Evolutionary conservation across 2,329 filamentous ascomycete genomes (phyloP).

Genomic region (Dothiorella sarmentorum): DNA sequence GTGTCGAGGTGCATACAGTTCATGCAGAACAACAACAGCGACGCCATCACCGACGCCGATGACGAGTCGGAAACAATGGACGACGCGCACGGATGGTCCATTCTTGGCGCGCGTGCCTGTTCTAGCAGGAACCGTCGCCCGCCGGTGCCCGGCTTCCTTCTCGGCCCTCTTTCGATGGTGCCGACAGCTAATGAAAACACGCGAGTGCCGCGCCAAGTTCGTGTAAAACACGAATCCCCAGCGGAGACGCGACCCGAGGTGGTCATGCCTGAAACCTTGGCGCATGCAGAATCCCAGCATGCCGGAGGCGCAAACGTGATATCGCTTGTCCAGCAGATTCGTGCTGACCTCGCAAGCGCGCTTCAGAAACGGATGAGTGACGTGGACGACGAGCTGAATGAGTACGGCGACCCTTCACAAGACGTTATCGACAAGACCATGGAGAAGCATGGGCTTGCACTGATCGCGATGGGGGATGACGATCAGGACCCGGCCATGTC

Average conservation of each 20-base stretch:
- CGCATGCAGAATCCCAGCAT: constrained; percentile 70
- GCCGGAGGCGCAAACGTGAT: constrained; percentile 80
- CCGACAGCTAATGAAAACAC: constrained; percentile 76
- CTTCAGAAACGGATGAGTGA: constrained; percentile 37
- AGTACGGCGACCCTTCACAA: constrained; percentile 31
- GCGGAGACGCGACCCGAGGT: constrained; percentile 16
- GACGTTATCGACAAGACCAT: constrained; percentile 53
- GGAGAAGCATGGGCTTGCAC: constrained; percentile 61
- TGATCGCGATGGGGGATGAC: too few relatives aligned
- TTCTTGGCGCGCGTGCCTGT: constrained; percentile 74
- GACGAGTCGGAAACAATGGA: constrained; percentile 66
- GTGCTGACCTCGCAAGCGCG: constrained; percentile 54
- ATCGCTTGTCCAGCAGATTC: constrained; percentile 71
- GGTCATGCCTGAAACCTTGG: constrained; percentile 14
- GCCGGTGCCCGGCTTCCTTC: constrained; percentile 74
- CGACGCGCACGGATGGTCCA: constrained; percentile 80
- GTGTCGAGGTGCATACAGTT: constrained; percentile 84
- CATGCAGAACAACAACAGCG: constrained; percentile 65
- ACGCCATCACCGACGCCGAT: constrained; percentile 47
- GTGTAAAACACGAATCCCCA: constrained; percentile 45
- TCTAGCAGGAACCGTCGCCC: constrained; percentile 71
- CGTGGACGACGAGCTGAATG: constrained; percentile 43
- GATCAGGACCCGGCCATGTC: constrained; percentile 62
- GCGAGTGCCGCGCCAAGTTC: constrained; percentile 65
- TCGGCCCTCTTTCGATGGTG: constrained; percentile 83